Base-by-base conservation (phyloP, 768 basidiomycete genomes). In the Amanita pseudoporphyria region DNA sequence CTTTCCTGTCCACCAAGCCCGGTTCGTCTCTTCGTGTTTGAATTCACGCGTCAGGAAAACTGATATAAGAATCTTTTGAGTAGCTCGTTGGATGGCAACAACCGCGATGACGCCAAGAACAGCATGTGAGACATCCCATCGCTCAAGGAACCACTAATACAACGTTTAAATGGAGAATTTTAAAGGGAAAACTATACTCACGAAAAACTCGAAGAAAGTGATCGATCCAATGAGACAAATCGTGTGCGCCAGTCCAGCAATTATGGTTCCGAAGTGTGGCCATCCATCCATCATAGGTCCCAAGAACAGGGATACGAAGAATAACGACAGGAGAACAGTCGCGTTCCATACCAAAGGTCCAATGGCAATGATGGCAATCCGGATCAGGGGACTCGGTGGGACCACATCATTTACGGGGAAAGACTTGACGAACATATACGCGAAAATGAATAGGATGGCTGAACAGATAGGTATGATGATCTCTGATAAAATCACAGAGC, bases 1-100 rank as follows among this genome's bases (percentile, higher is more conserved):
- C 71, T 87, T 85, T 54, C 93, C 94, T 14, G 94, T 93, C 96
- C 96, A 99, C 95, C 95, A 98, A 1, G 94, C 94, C 53, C 89
- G 78, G 70, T 98, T 98, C 22, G 90, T 94, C 71, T 97, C 93
- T 62, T 99, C 96, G 62, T 96, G 91, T 71, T 98, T 97, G 75
- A 86, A 95, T 67, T 99, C 96, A 60, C 96, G 85, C 21, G 92
- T 90, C 40, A 98, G 76, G 77, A 94, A 91, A 40, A 92, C 85
- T 5, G 93, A 78, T 54, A 98, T 98, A 48, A 96, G 74, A 54
- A 95, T 81, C 72, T 98, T 98, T 70, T 91, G 87, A 57, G 98
- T 78, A 32, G 88, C 84, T 41, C 96, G 79, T 66, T 98, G 94
- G 44, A 99, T 82, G 21, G 87, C 81, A 54, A 96, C 79, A 52